Base-by-base conservation (phyloP, 768 basidiomycete species). In the Sarcodon aspratus region DNA sequence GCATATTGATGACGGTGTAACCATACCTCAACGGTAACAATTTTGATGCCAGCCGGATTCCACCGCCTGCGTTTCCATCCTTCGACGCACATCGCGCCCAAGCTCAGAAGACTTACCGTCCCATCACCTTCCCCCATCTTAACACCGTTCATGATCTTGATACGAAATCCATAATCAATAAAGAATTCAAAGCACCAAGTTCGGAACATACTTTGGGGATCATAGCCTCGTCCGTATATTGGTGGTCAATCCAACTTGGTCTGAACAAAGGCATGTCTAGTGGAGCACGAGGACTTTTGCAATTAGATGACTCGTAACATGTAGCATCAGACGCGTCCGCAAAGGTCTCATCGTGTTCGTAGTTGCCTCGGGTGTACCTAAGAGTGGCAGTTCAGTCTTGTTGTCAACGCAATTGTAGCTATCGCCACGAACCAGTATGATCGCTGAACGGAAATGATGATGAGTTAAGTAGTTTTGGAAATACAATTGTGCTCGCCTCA, bases 71-170 rank as follows among this genome's bases (percentile, higher is more conserved):
- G 72, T 63, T 86, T 87, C 95, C 94, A 96, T 7, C 94, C 95
- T 59, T 92, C 90, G 9, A 86, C 82, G 58, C 95, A 97, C 92
- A 98, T 96, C n/a, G 87, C 80, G 12, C 93, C 95, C 47, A 93
- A 71, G 55, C 86, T 89, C 33, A 94, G 59, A 37, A 92, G 66
- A 56, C 80, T 80, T 18, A 93, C 92, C 2, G 96, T 97, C 10
- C 96, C 95, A 61, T 98, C 96, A 7, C 93, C 95, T 68, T 96
- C 92, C 36, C 91, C 90, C 64, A 94, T 80, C 55, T 85, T 88
- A 47, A 97, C 89, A 9, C 94, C 94, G 53, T 87, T 90, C 47
- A 74, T 69, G 44, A 89, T 67, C 82, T 82, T 45, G 13, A 15
- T 47, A 33, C 13, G 36, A 46, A 53, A 48, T 32, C 46, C n/a